Conservation (phyloP, 305 asterid species). For the Fraxinus angustifolia region DNA sequence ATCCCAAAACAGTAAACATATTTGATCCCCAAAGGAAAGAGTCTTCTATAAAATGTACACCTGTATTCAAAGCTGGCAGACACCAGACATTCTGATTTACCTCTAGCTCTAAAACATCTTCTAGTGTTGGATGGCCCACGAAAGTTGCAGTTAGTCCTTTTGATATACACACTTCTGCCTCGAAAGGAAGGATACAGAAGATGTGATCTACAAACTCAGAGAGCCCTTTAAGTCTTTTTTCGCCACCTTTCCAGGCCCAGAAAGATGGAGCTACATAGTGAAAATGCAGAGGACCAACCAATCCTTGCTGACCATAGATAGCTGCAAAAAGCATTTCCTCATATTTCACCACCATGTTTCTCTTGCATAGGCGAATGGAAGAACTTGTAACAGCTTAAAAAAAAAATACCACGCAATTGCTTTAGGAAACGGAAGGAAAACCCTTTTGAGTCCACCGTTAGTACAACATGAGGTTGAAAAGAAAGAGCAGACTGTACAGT, state of each 20-base stretch:
- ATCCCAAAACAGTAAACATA: not conserved
- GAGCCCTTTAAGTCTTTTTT: conserved; percentile 70
- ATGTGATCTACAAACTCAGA: conserved; percentile 72
- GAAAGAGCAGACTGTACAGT: conserved; percentile 61
- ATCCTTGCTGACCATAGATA: conserved; percentile 41
- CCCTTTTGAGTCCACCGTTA: conserved; percentile 89
- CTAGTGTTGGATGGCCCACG: conserved; percentile 91
- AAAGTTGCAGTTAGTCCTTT: conserved; percentile 78
- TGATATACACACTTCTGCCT: conserved; percentile 63
- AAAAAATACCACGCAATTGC: conserved; percentile 58
- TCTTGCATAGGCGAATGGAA: conserved; percentile 27
- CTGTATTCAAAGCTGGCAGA: conserved; percentile 4
- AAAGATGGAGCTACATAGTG: conserved; percentile 93
- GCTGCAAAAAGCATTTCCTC: conserved; percentile 63
- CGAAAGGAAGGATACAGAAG: conserved; percentile 92
- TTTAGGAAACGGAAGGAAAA: conserved; percentile 85
- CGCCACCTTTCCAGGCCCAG: conserved; percentile 99
- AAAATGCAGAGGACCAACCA: conserved; percentile 57
- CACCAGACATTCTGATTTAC: conserved; percentile 24
- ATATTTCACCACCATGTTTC: conserved; percentile 39
- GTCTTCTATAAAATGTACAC: not conserved
- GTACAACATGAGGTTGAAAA: conserved; percentile 81
- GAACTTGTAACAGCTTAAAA: not conserved
- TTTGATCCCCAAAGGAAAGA: not conserved
- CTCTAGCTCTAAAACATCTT: conserved; percentile 69